These are phyloP conservation scores for Lipomyces japonicus DNA, from an alignment of 805 yeast genomes.

Conservation along the genomic window DNA sequence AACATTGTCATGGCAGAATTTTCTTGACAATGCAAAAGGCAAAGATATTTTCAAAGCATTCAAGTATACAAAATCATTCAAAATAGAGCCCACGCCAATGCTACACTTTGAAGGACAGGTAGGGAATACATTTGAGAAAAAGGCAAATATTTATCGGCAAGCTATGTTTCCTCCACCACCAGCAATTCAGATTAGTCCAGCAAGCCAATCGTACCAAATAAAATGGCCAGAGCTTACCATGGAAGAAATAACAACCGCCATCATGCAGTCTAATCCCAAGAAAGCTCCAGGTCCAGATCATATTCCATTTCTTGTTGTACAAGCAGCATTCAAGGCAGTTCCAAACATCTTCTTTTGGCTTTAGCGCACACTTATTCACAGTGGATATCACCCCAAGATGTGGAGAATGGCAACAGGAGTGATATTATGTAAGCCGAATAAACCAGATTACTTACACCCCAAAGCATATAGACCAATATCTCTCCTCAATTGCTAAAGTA, in stretches of 20 bases:
- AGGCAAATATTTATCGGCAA: background rate
- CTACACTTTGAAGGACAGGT: no score
- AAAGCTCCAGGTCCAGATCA: background rate
- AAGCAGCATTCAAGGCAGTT: background rate
- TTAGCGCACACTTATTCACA: background rate
- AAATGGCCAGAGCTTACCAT: background rate
- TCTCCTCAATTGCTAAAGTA: background rate
- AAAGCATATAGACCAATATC: background rate
- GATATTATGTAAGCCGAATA: background rate
- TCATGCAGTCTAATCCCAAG: background rate
- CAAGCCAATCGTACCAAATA: background rate
- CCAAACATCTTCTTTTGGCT: background rate
- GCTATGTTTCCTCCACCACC: background rate
- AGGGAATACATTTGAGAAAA: background rate
- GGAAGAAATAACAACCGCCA: background rate
- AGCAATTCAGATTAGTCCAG: background rate
- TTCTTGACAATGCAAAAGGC: no score
- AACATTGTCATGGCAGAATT: no score
- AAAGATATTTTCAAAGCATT: no score
- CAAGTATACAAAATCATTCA: no score
- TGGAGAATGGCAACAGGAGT: background rate
- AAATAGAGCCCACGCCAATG: no score
- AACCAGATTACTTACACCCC: background rate
- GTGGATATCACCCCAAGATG: background rate
- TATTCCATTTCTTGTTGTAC: background rate